Conservation (phyloP, 2,329 filamentous ascomycete genomes). For the Pseudogymnoascus sp. region DNA sequence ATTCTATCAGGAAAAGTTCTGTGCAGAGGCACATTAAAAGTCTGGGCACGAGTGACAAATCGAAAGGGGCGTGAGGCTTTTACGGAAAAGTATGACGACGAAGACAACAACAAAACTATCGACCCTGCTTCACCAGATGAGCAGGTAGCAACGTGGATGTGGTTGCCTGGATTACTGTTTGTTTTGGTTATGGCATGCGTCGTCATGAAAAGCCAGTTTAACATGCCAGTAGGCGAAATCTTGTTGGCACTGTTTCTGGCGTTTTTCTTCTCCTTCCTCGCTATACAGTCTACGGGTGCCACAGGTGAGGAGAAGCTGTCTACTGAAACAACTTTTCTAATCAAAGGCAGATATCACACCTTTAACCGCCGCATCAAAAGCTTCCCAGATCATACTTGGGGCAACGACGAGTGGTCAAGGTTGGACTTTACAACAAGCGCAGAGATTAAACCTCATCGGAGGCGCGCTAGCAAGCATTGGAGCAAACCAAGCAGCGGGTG, state of each 20-base stretch:
- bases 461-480: neutral
- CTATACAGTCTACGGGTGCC: neutral
- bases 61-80: neutral
- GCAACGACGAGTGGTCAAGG: conserved; percentile 2
- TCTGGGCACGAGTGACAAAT: neutral
- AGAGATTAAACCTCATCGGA: neutral
- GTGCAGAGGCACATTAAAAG: neutral
- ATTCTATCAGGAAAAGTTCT: neutral
- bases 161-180: neutral
- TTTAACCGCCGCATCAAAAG: neutral
- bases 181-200: conserved; percentile 1
- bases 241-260: neutral
- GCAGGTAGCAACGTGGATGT: neutral
- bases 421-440: neutral
- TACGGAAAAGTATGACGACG: neutral
- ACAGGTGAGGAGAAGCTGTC: neutral
- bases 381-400: conserved; percentile 2
- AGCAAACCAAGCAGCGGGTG: conserved; percentile 3
- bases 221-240: neutral
- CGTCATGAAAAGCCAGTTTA: neutral
- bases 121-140: neutral
- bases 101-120: neutral
- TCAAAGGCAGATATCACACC: neutral
- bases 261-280: conserved; percentile 4
- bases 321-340: neutral